Evolutionary conservation across 345 rosid genomes (phyloP), one percentile per base, ranked within the genome.

Genomic region (Corchorus capsularis): DNA sequence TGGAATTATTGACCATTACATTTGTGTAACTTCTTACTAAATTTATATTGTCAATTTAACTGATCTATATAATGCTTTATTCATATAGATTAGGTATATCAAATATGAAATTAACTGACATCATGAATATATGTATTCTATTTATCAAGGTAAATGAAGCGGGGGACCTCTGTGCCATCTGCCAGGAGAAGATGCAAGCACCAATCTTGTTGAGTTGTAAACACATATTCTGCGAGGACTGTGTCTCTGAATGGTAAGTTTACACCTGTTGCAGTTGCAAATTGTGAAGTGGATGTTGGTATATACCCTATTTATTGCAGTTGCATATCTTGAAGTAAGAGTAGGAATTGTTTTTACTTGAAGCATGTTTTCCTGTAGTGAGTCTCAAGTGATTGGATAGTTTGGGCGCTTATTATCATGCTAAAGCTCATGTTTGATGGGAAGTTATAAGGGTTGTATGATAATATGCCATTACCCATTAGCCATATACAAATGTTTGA

Each of bases 151-250:
- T 89, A 54, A 83, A 82, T 67, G 87, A 84, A n/a, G 82, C 81
- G 3, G 91, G 93, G 53, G 92, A 88, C 69, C 82, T 88, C 37
- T 90, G 94, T 82, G 91, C 94, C 47, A 88, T 90, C 46, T 90
- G 91, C 81, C 94, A 90, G 82, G 94, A 90, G 82, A 90, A 88
- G 91, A 90, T 87, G 88, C 89, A 86, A 4, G 63, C 85, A 14
- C 94, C 94, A 0, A 81, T 88, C 56, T 72, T 86, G 35, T 79
- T 90, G 66, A 80, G 84, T 5, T 87, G 91, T 73, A 89, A 86
- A 71, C 94, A 89, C 82, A 86, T 90, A 20, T 90, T 90, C 63
- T 90, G 94, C 32, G 94, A 90, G 77, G 92, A 88, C 50, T 87
- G 94, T 73, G 92, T 84, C 52, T 85, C 90, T 6, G 94, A 90